Percentiles rank a stretch among this genome's conserved stretches.
These are phyloP conservation scores for Cadophora luteo-olivacea DNA, from an alignment of 2,329 filamentous ascomycete species.

Conservation along the genomic window DNA sequence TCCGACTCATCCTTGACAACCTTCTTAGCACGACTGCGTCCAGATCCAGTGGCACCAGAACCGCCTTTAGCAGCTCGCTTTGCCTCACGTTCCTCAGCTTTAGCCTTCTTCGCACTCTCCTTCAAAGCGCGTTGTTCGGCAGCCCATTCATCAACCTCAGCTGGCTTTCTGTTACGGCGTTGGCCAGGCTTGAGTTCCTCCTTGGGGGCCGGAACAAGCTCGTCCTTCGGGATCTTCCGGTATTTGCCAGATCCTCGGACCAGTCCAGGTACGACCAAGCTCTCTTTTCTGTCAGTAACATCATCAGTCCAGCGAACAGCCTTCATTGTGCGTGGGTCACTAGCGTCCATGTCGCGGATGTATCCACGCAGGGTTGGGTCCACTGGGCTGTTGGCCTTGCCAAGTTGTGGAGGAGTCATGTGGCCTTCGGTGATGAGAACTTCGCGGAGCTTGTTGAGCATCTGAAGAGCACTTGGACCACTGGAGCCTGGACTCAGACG, in stretches of 20 bases:
- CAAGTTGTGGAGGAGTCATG: conserved; percentile 40
- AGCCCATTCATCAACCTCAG: not conserved
- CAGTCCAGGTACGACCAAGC: conserved; percentile 31
- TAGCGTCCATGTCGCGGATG: conserved; percentile 32
- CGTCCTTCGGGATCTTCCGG: conserved; percentile 18
- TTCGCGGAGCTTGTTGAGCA: conserved; percentile 38
- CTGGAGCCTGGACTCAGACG: conserved; percentile 39
- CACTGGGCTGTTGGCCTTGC: conserved; percentile 25
- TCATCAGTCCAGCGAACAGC: conserved; percentile 36
- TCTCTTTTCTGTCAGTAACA: conserved; percentile 33
- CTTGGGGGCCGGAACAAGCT: conserved; percentile 3
- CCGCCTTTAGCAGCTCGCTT: not conserved
- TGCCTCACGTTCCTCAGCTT: not conserved
- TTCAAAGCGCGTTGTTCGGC: not conserved
- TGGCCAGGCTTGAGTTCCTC: not conserved
- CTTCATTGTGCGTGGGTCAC: conserved; percentile 1
- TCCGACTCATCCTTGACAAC: conserved; percentile 4
- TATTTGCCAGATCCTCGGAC: conserved; percentile 42
- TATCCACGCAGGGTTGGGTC: conserved; percentile 36
- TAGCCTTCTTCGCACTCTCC: conserved; percentile 4
- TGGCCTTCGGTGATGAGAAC: conserved; percentile 40
- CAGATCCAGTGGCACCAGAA: not conserved
- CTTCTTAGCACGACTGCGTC: conserved; percentile 11
- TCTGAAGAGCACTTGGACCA: conserved; percentile 34
- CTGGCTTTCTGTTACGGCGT: conserved; percentile 2